A percentile compares a stretch with the other conserved stretches of the same genome.
Conservation (phyloP, 2,329 filamentous ascomycete species). For the Fusarium devonianum region DNA sequence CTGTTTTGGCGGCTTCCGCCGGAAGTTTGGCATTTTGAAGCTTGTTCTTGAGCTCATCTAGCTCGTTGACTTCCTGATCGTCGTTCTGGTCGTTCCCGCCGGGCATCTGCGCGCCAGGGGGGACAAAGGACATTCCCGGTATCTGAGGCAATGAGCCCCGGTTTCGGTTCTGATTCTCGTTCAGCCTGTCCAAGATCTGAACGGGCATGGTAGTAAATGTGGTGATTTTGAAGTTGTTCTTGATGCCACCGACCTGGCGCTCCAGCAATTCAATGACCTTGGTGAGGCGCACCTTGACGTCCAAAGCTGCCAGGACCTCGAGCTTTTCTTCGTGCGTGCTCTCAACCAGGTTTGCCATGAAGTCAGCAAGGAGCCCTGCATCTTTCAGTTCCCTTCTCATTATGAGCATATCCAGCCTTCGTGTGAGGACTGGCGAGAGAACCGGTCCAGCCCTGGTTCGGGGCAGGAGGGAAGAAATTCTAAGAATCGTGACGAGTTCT, state of each 20-base stretch:
- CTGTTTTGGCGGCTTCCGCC: conserved; percentile 87
- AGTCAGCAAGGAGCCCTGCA: conserved; percentile 87
- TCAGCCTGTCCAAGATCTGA: conserved; percentile 65
- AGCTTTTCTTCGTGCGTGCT: conserved; percentile 91
- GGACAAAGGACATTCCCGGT: conserved; percentile 48
- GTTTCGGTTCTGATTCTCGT: conserved; percentile 49
- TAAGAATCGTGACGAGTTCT: conserved; percentile 84
- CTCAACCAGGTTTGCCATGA: conserved; percentile 94
- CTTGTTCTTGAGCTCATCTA: conserved; percentile 90
- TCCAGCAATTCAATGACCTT: conserved; percentile 85
- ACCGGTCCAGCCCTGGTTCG: conserved; percentile 68
- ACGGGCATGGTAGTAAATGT: conserved; percentile 73
- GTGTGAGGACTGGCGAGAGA: conserved; percentile 83
- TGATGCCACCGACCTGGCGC: conserved; percentile 82
- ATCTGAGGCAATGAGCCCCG: conserved; percentile 49
- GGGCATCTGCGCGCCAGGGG: conserved; percentile 47
- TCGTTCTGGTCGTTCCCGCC: conserved; percentile 62
- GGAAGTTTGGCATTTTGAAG: conserved; percentile 82
- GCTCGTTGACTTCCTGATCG: conserved; percentile 85
- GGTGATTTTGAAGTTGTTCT: conserved; percentile 86
- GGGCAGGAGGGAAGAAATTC: conserved; percentile 84
- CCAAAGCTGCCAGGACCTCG: conserved; percentile 80
- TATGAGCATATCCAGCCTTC: conserved; percentile 88
- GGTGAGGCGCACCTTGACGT: conserved; percentile 78
- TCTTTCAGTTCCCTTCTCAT: conserved; percentile 81